Evolutionary conservation across 495 filamentous ascomycete genomes (phyloP).

Genomic region (Pyrenopolyporus hunteri): DNA sequence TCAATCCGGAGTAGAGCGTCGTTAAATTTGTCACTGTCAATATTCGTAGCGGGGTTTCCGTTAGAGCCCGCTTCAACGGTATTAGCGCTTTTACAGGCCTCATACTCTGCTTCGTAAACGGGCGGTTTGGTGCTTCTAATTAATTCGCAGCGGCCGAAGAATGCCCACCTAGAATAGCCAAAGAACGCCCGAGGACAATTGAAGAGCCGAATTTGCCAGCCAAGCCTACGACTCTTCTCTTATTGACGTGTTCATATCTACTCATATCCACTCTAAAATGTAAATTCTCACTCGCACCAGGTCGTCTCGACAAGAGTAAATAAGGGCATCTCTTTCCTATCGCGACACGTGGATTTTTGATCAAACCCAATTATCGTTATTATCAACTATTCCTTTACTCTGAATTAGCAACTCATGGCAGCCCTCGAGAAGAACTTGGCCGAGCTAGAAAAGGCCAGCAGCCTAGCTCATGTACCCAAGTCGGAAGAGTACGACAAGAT

Average conservation of each 20-base stretch:
- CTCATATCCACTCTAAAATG: too few species aligned
- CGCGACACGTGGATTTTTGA: neutral
- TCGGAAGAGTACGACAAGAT: slow-evolving; percentile 61
- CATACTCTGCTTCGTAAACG: too few species aligned
- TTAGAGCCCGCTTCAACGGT: too few species aligned
- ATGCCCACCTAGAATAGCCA: too few species aligned
- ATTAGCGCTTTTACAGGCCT: too few species aligned
- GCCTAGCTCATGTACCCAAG: slow-evolving; percentile 50
- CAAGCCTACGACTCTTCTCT: slow-evolving; percentile 6
- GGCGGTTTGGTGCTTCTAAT: too few species aligned
- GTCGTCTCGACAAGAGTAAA: neutral
- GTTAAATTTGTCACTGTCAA: too few species aligned
- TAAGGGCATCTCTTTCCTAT: neutral
- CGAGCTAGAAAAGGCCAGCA: slow-evolving; percentile 52
- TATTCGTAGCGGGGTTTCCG: too few species aligned
- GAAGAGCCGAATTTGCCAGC: slow-evolving; percentile 10
- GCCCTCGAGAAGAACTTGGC: slow-evolving; percentile 50
- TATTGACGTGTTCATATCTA: slow-evolving; percentile 17
- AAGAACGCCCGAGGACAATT: too few species aligned
- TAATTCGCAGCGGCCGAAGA: too few species aligned
- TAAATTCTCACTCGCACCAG: too few species aligned
- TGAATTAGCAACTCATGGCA: slow-evolving; percentile 40
- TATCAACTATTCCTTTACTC: neutral
- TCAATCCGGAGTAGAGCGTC: too few species aligned
- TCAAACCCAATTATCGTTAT: neutral